Evolutionary conservation across 1,284 basidiomycete species (phyloP).

Genomic region (Heterobasidion annosum): DNA sequence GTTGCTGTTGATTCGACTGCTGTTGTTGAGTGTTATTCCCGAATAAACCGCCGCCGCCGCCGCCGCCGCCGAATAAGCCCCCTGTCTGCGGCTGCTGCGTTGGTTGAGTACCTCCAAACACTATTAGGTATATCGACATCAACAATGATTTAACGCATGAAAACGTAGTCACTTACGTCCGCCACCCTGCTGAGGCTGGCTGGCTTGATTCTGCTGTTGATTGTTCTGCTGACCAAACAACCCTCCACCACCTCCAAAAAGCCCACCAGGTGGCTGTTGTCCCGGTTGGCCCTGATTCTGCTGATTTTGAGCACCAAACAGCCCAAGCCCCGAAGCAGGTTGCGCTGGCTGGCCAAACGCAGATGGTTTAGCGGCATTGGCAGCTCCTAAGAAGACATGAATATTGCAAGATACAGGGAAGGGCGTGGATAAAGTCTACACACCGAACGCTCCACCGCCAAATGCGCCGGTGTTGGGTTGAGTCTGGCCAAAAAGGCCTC

Average conservation of each 20-base stretch:
- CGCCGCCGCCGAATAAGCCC: constrained; percentile 12
- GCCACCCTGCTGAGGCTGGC: constrained; percentile 5
- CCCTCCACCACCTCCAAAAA: constrained; percentile 26
- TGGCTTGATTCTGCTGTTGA: constrained; percentile 14
- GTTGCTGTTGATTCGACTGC: constrained; percentile 23
- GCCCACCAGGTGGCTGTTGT: constrained; percentile 21
- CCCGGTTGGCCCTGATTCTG: constrained; percentile 17
- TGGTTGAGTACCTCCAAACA: constrained; percentile 23
- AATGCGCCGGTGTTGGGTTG: constrained; percentile 22
- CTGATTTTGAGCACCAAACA: constrained; percentile 25
- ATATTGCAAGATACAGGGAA: neutral
- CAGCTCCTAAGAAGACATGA: constrained; percentile 4
- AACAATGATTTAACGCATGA: neutral
- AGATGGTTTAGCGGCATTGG: constrained; percentile 32
- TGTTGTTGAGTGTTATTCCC: constrained; percentile 17
- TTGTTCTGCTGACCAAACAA: constrained; percentile 37
- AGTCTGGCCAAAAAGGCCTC: constrained; percentile 32
- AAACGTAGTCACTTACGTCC: constrained; percentile 7
- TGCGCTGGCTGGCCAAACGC: constrained; percentile 18
- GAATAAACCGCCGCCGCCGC: constrained; percentile 9
- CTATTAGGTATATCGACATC: neutral
- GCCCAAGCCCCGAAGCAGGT: constrained; percentile 16
- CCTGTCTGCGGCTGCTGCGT: constrained; percentile 13
- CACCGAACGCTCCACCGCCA: constrained; percentile 12
- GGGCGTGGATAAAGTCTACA: neutral